These are phyloP conservation scores for Verticillium nonalfalfae DNA, from an alignment of 2,329 filamentous ascomycete species.

Conservation along the genomic window DNA sequence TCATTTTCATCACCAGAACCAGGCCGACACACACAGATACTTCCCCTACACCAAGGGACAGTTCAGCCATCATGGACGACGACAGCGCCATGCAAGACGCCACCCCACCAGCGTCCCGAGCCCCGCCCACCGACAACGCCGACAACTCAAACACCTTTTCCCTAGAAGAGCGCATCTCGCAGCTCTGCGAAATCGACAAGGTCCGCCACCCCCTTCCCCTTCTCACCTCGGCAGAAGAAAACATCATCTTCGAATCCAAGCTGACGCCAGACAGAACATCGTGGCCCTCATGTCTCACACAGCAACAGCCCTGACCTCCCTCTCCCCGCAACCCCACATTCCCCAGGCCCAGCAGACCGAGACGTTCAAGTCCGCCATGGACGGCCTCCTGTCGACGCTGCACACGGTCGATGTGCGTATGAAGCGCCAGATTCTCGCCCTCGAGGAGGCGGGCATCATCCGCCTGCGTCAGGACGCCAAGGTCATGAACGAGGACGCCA, in stretches of 20 bases:
- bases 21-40: neutral
- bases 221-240: neutral
- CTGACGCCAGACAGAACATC: slow-evolving; percentile 14
- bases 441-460: slow-evolving; percentile 78
- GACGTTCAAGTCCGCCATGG: slow-evolving; percentile 52
- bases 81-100: slow-evolving; percentile 10
- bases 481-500: slow-evolving; percentile 12
- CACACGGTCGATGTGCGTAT: slow-evolving; percentile 70
- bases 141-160: slow-evolving; percentile 40
- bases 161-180: slow-evolving; percentile 70
- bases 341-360: slow-evolving; percentile 46
- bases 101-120: slow-evolving; percentile 29
- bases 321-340: slow-evolving; percentile 26
- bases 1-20: neutral
- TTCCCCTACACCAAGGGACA: neutral
- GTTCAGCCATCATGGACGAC: slow-evolving; percentile 3
- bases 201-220: slow-evolving; percentile 26
- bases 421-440: slow-evolving; percentile 67
- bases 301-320: slow-evolving; percentile 36
- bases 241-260: no score
- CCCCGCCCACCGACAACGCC: neutral
- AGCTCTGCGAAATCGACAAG: slow-evolving; percentile 73
- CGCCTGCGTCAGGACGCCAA: slow-evolving; percentile 29
- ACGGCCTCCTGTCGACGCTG: slow-evolving; percentile 65
- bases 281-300: slow-evolving; percentile 36